Base-by-base conservation (phyloP, 2,329 filamentous ascomycete species). In the Teratosphaeria nubilosa region DNA sequence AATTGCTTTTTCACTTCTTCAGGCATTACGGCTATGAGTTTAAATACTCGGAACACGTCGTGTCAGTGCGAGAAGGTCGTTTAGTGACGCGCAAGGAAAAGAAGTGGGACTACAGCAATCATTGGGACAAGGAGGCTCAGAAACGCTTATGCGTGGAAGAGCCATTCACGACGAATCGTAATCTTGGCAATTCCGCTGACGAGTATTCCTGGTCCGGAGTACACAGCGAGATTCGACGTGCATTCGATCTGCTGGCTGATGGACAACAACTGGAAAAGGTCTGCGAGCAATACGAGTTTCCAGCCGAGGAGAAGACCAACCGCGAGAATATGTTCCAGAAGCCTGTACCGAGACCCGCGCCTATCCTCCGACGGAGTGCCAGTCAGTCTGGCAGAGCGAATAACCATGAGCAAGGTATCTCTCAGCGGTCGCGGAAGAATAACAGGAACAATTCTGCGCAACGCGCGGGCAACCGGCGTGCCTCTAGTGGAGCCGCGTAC, bases 1-100 rank as follows among this genome's bases (percentile, higher is more conserved):
- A 91, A 61, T 80, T 99, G n/a, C 77, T 99, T 1, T 99, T 97
- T 67, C 83, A 91, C 50, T 99, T 99, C 74, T 99, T 97, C 74
- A 86, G 90, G 51, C 91, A 92, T 67, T 99, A 96, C 69, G 92
- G 88, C 1, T 87, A 96, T 73, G 91, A 96, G 72, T 85, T 97
- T 61, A 86, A 97, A 70, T 97, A 94, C 69, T 87, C 91, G 65
- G 88, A 86, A 61, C 79, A 84, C 62, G 91, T 90, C 10, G 78
- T 97, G 45, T 97, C 94, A 0, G 86, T 99, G 54, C 85, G 91
- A 24, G 82, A 88, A 65, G 94, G 92, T 11, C 87, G 82, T 66
- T 75, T 91, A 58, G 76, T 95, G 58, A 85, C 86, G 9, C 92
- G 96, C 72, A 81, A 84, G 62, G 90, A 90, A 58, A 97, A 97